These are phyloP conservation scores for Suillus ampliporus DNA, from an alignment of 768 basidiomycete genomes.

Conservation along the genomic window DNA sequence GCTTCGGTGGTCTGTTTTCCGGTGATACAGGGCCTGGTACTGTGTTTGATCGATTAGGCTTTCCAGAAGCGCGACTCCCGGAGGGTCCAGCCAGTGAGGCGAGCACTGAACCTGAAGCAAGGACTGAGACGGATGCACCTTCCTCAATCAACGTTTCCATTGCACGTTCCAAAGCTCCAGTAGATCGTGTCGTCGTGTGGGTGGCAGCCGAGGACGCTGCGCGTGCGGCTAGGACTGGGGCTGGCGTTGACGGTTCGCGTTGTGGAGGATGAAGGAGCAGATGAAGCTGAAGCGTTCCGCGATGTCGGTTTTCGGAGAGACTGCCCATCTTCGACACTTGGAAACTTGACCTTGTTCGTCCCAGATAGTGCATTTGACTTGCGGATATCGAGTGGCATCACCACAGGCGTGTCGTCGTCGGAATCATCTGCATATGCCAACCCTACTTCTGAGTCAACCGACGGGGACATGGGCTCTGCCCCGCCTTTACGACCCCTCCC, in stretches of 20 bases:
- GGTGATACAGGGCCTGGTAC: slow-evolving; percentile 52
- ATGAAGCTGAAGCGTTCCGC: slow-evolving; percentile 34
- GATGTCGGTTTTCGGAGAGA: slow-evolving; percentile 23
- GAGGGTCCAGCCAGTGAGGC: slow-evolving; percentile 33
- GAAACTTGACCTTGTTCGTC: slow-evolving; percentile 40
- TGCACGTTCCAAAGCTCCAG: slow-evolving; percentile 51
- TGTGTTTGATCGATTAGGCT: slow-evolving; percentile 55
- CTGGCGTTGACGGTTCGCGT: slow-evolving; percentile 14
- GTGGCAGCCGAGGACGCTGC: slow-evolving; percentile 36
- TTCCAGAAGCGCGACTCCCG: slow-evolving; percentile 28
- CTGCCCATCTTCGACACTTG: slow-evolving; percentile 29
- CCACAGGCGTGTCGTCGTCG: slow-evolving; percentile 40
- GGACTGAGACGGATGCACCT: slow-evolving; percentile 39
- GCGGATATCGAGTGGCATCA: slow-evolving; percentile 33
- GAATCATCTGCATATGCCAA: slow-evolving; percentile 45
- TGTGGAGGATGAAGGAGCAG: slow-evolving; percentile 24
- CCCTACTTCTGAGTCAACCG: slow-evolving; percentile 36
- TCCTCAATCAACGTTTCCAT: slow-evolving; percentile 60
- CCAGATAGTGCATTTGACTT: slow-evolving; percentile 20
- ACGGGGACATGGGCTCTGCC: slow-evolving; percentile 29
- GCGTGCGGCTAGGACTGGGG: slow-evolving; percentile 20
- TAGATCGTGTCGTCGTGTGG: slow-evolving; percentile 34
- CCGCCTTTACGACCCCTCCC: slow-evolving; percentile 20
- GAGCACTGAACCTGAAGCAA: slow-evolving; percentile 40
- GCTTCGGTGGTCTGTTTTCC: slow-evolving; percentile 54